Percentiles rank a stretch among this genome's conserved stretches.
phyloP scores from a whole-genome alignment of 768 basidiomycete species.

The Lentinus brumalis region DNA sequence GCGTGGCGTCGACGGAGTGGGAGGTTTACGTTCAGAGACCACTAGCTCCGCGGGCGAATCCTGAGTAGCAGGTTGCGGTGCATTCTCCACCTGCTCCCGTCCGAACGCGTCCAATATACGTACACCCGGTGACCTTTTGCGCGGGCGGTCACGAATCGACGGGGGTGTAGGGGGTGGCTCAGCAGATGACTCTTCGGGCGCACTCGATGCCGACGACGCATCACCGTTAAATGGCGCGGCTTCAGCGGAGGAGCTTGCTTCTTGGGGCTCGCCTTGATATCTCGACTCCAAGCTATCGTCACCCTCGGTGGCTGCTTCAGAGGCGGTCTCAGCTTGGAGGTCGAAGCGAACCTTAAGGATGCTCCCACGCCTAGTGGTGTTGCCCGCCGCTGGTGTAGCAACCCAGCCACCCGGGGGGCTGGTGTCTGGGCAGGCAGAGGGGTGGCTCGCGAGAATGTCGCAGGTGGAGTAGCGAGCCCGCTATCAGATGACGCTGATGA shows the following conservation, averaged over 20 bases:
- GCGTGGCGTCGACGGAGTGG: slow-evolving; percentile 6
- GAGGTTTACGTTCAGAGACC: neutral
- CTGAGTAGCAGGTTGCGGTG: neutral
- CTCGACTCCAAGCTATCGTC: slow-evolving; percentile 11
- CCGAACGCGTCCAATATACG: slow-evolving; percentile 77
- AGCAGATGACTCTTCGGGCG: slow-evolving; percentile 5
- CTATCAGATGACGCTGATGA: slow-evolving; percentile 3
- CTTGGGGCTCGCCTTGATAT: neutral
- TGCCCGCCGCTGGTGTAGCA: slow-evolving; percentile 29
- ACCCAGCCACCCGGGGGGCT: slow-evolving; percentile 69
- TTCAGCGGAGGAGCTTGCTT: neutral
- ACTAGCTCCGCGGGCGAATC: neutral
- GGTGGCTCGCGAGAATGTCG: slow-evolving; percentile 51
- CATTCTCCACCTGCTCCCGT: slow-evolving; percentile 36
- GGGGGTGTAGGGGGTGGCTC: slow-evolving; percentile 30
- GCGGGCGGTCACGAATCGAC: slow-evolving; percentile 33
- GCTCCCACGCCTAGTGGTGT: slow-evolving; percentile 46
- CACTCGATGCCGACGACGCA: slow-evolving; percentile 3
- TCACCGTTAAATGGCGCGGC: slow-evolving; percentile 4
- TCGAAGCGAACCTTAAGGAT: slow-evolving; percentile 76
- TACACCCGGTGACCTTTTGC: slow-evolving; percentile 51
- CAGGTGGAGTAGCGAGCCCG: slow-evolving; percentile 16
- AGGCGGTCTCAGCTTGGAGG: slow-evolving; percentile 37
- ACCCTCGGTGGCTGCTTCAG: slow-evolving; percentile 23
- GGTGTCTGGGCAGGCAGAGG: slow-evolving; percentile 58